phyloP scores from a whole-genome alignment of 768 basidiomycete species.

The Pleurotus platypus region DNA sequence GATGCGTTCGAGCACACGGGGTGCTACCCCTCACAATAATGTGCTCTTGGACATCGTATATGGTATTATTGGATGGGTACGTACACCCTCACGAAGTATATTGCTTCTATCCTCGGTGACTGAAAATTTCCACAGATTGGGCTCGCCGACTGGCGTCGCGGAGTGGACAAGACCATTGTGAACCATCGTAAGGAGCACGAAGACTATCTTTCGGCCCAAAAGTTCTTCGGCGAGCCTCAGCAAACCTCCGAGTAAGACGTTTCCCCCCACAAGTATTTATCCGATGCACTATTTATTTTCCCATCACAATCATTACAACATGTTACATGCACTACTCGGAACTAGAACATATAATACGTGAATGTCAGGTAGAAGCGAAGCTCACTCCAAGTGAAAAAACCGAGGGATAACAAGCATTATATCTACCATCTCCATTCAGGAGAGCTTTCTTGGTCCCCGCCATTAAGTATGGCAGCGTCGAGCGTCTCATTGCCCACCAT shows the following conservation, averaged over 20 bases:
- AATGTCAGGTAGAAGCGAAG: constrained; percentile 61
- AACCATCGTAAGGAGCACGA: constrained; percentile 31
- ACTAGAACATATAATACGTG: constrained; percentile 6
- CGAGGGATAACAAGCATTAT: constrained; percentile 59
- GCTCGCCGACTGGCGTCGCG: constrained; percentile 33
- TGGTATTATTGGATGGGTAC: constrained; percentile 38
- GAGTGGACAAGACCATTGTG: constrained; percentile 30
- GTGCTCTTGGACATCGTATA: constrained; percentile 43
- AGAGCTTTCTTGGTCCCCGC: constrained; percentile 67
- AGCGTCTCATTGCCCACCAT: constrained; percentile 51
- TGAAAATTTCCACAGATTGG: constrained; percentile 26
- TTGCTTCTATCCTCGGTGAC: neutral
- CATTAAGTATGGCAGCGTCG: constrained; percentile 65
- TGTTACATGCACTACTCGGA: too few relatives aligned
- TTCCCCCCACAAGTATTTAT: neutral
- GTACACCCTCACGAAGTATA: constrained; percentile 12
- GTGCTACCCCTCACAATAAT: constrained; percentile 52
- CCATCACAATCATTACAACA: neutral
- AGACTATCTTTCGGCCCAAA: constrained; percentile 25
- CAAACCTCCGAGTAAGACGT: neutral
- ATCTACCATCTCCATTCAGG: constrained; percentile 44
- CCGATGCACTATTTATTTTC: neutral
- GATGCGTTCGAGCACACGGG: constrained; percentile 55
- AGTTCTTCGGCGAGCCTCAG: constrained; percentile 13
- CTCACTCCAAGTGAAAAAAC: constrained; percentile 25